These are phyloP conservation scores for Meyerozyma carpophila DNA, from an alignment of 1,139 yeast genomes.

Conservation along the genomic window DNA sequence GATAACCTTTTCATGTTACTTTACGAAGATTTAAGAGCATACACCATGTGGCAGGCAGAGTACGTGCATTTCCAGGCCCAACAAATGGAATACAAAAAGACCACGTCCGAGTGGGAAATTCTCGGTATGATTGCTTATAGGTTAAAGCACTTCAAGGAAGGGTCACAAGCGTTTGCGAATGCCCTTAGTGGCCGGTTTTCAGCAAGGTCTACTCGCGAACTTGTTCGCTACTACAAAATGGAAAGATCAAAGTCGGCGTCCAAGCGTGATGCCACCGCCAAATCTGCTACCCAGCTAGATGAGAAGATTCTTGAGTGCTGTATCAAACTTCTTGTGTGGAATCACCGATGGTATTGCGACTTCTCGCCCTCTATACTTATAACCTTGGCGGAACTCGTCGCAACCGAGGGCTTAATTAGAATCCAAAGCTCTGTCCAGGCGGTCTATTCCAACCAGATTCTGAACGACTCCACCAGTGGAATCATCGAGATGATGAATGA, in stretches of 20 bases:
- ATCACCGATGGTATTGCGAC: constrained; percentile 95
- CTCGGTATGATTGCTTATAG: constrained; percentile 79
- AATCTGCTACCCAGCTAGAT: constrained; percentile 46
- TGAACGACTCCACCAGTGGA: constrained; percentile 45
- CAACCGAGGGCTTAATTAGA: constrained; percentile 74
- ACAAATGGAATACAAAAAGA: constrained; percentile 68
- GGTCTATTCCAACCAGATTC: constrained; percentile 44
- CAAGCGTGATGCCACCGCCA: constrained; percentile 26
- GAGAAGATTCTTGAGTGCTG: constrained; percentile 63
- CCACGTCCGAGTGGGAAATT: constrained; percentile 91
- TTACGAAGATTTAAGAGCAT: constrained; percentile 83
- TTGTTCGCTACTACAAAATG: constrained; percentile 60
- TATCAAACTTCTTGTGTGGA: constrained; percentile 84
- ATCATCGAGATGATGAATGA: constrained; percentile 57
- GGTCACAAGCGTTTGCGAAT: constrained; percentile 77
- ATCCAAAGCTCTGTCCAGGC: constrained; percentile 75
- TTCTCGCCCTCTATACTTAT: constrained; percentile 65
- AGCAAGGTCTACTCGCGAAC: constrained; percentile 71
- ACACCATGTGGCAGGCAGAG: constrained; percentile 91
- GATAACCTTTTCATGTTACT: constrained; percentile 82
- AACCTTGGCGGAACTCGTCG: constrained; percentile 55
- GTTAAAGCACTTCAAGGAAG: constrained; percentile 74
- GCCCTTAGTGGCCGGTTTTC: constrained; percentile 75
- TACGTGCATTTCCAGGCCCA: constrained; percentile 57
- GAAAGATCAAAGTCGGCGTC: constrained; percentile 33